phyloP scores from a whole-genome alignment of 2,329 filamentous ascomycete genomes.

The Aspergillus unguis region DNA sequence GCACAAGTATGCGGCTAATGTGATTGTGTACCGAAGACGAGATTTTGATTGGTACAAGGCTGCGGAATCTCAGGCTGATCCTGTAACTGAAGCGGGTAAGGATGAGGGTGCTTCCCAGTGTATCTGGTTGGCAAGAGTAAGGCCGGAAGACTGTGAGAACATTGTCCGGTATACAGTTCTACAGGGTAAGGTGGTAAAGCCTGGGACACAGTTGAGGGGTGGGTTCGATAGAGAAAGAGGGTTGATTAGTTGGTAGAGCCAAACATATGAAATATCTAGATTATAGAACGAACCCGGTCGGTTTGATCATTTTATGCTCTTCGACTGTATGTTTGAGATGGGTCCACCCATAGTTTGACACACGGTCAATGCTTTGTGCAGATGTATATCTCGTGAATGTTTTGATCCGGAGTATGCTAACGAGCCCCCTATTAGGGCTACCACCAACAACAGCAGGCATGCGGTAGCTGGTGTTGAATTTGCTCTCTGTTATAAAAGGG shows the following conservation, averaged over 20 bases:
- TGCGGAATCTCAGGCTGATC: conserved; percentile 20
- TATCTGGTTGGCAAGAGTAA: conserved; percentile 84
- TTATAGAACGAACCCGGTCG: neutral
- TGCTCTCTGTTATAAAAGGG: neutral
- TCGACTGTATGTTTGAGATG: neutral
- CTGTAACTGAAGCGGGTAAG: conserved; percentile 27
- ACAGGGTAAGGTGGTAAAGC: conserved; percentile 92
- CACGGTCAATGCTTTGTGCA: neutral
- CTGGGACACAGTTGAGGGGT: conserved; percentile 76
- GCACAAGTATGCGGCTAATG: conserved; percentile 93
- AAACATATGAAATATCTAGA: neutral
- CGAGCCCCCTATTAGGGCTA: neutral
- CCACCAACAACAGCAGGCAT: neutral
- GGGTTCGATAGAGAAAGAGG: conserved; percentile 84
- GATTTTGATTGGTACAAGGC: conserved; percentile 37
- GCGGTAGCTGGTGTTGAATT: neutral
- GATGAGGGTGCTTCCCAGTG: conserved; percentile 72
- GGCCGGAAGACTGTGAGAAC: conserved; percentile 88
- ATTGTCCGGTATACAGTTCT: conserved; percentile 84
- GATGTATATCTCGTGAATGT: neutral
- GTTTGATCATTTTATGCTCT: too few relatives aligned
- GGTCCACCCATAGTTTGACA: neutral
- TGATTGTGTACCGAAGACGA: conserved; percentile 78
- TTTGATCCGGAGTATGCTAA: neutral
- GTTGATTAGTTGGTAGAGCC: conserved; percentile 75